phyloP scores from a whole-genome alignment of 2,329 filamentous ascomycete genomes.

The Ceratocystis variospora region DNA sequence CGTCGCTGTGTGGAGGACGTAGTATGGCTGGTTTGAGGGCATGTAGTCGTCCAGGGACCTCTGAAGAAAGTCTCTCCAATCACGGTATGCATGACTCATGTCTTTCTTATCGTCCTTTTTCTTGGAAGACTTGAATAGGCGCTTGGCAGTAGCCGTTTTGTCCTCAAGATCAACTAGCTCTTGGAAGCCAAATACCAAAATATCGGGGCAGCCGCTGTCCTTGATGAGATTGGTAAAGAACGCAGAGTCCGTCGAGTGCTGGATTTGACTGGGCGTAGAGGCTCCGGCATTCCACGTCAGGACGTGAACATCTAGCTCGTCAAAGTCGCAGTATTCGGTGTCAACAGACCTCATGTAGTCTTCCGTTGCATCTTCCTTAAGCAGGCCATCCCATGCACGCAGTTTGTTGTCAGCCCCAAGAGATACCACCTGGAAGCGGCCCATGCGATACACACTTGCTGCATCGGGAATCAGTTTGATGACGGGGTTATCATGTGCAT shows the following conservation, averaged over 20 bases:
- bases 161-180: constrained; percentile 97
- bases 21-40: constrained; percentile 62
- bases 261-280: constrained; percentile 73
- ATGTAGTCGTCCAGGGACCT: constrained; percentile 72
- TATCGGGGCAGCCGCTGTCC: constrained; percentile 67
- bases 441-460: constrained; percentile 72
- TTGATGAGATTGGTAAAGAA: constrained; percentile 74
- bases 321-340: constrained; percentile 69
- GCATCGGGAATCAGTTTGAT: constrained; percentile 63
- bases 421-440: constrained; percentile 71
- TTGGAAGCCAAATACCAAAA: constrained; percentile 92
- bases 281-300: constrained; percentile 97
- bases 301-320: constrained; percentile 64
- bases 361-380: constrained; percentile 93
- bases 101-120: constrained; percentile 76
- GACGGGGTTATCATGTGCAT: constrained; percentile 73
- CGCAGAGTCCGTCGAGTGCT: constrained; percentile 54
- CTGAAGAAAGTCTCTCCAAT: constrained; percentile 84
- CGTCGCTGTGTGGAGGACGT: constrained; percentile 70
- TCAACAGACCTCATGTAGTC: constrained; percentile 74
- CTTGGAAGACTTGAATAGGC: constrained; percentile 51
- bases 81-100: constrained; percentile 94
- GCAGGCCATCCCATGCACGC: constrained; percentile 77
- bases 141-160: constrained; percentile 90
- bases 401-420: constrained; percentile 77